Evolutionary conservation across 257 asterid genomes (phyloP).

Genomic region (Przewalskia tangutica): DNA sequence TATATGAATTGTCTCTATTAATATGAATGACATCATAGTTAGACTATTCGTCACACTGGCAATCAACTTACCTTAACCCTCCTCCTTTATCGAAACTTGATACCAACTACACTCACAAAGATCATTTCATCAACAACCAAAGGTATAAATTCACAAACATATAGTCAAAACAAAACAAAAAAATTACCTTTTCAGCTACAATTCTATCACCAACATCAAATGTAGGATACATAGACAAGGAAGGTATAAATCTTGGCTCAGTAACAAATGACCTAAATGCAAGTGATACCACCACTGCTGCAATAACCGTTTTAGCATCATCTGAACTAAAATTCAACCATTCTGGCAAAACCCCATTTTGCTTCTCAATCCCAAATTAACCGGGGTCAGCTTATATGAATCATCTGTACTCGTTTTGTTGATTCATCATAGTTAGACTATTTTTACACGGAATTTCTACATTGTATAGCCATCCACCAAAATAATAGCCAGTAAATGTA

Average conservation of each 20-base stretch:
- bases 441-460: too few relatives aligned
- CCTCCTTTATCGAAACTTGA: not conserved
- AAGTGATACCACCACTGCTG: slow-evolving; percentile 65
- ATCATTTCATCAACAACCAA: not conserved
- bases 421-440: not conserved
- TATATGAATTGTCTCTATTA: not conserved
- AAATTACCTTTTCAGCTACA: not conserved
- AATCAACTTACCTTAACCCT: not conserved
- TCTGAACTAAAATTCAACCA: slow-evolving; percentile 46
- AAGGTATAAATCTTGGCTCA: slow-evolving; percentile 90
- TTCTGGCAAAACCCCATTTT: slow-evolving; percentile 22
- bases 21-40: not conserved
- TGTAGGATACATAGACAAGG: slow-evolving; percentile 86
- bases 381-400: not conserved
- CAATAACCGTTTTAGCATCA: slow-evolving; percentile 80
- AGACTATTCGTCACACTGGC: not conserved
- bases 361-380: not conserved
- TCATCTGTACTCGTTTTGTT: not conserved
- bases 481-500: too few relatives aligned
- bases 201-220: slow-evolving; percentile 81
- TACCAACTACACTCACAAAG: not conserved
- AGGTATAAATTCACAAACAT: not conserved
- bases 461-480: too few relatives aligned
- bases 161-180: not conserved
- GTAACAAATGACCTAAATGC: slow-evolving; percentile 74